These are phyloP conservation scores for Wickerhamiella occidentalis DNA, from an alignment of 805 yeast genomes.

Conservation along the genomic window DNA sequence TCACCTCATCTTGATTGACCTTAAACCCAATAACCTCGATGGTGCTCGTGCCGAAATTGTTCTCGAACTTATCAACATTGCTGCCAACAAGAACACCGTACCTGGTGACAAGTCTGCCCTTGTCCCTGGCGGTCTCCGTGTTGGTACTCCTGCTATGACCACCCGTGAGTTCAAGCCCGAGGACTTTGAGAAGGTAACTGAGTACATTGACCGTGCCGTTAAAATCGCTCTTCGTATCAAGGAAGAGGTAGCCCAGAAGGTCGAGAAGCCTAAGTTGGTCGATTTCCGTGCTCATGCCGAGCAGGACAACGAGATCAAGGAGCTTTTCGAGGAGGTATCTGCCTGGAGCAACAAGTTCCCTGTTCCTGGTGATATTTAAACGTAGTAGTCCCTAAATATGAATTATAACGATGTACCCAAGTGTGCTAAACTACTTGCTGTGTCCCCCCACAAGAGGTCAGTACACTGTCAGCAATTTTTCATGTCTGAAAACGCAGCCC, in stretches of 20 bases:
- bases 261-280: conserved; percentile 42
- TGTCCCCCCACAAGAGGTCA: not conserved
- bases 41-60: conserved; percentile 94
- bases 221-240: conserved; percentile 51
- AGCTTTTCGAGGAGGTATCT: conserved; percentile 52
- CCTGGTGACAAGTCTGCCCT: conserved; percentile 95
- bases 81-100: conserved; percentile 89
- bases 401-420: no score
- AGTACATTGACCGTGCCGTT: conserved; percentile 69
- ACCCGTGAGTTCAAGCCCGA: conserved; percentile 76
- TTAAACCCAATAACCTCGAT: conserved; percentile 66
- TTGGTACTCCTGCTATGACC: conserved; percentile 98
- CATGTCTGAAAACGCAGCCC: not conserved
- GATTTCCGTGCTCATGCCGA: conserved; percentile 62
- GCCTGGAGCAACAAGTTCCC: conserved; percentile 67
- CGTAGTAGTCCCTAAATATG: no score
- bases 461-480: not conserved
- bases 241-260: conserved; percentile 53
- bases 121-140: conserved; percentile 91
- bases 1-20: conserved; percentile 75
- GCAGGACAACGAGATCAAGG: conserved; percentile 42
- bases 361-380: conserved; percentile 66
- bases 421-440: not conserved
- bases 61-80: conserved; percentile 81
- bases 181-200: conserved; percentile 73